Conservation (phyloP, 257 asterid genomes). For the Solanum ossicruentum region DNA sequence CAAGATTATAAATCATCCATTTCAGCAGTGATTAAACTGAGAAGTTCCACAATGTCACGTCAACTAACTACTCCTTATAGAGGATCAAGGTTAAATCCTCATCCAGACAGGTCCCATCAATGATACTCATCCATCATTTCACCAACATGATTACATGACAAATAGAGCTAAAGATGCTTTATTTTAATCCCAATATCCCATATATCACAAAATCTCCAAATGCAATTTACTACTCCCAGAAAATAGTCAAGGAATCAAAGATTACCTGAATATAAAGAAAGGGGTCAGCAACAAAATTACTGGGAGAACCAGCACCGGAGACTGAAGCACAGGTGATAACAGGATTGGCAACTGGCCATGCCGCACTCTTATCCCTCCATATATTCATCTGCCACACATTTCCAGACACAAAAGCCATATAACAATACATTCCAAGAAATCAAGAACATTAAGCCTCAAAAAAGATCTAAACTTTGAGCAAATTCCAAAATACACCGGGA, state of each 20-base stretch:
- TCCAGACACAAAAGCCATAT: not conserved
- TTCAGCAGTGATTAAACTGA: conserved; percentile 9
- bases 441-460: not conserved
- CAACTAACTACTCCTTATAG: not conserved
- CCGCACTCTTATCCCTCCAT: conserved; percentile 46
- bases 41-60: conserved; percentile 7
- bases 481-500: not conserved
- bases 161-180: not conserved
- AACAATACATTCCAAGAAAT: not conserved
- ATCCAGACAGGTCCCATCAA: not conserved
- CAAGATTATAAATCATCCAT: conserved; percentile 18
- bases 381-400: conserved; percentile 37
- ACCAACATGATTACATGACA: not conserved
- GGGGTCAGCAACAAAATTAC: conserved; percentile 72
- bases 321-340: conserved; percentile 58
- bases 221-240: not conserved
- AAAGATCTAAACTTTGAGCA: not conserved
- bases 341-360: conserved; percentile 74
- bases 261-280: conserved; percentile 44
- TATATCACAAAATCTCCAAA: not conserved
- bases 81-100: not conserved
- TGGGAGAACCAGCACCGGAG: conserved; percentile 52
- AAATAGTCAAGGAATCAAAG: not conserved
- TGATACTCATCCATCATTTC: not conserved
- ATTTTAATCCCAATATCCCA: not conserved